phyloP scores from a whole-genome alignment of 805 yeast genomes.

The Cephaloascus fragrans region DNA sequence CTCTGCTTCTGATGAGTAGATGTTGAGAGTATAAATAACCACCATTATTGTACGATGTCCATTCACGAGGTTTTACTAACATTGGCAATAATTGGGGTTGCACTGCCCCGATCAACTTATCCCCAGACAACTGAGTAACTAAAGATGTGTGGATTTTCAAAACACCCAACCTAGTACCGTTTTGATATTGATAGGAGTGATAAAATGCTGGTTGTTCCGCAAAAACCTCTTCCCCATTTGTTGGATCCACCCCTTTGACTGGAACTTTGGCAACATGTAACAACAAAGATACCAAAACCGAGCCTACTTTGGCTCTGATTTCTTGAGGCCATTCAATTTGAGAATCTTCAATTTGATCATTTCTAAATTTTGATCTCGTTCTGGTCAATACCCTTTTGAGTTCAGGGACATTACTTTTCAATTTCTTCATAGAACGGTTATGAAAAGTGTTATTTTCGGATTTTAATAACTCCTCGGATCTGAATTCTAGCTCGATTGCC shows the following conservation, averaged over 20 bases:
- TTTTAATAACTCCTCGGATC: constrained; percentile 54
- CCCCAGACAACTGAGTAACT: constrained; percentile 57
- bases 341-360: constrained; percentile 19
- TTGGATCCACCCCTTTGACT: constrained; percentile 75
- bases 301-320: constrained; percentile 66
- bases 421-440: constrained; percentile 25
- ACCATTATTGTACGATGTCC: constrained; percentile 78
- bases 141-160: constrained; percentile 66
- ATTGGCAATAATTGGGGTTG: constrained; percentile 89
- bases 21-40: constrained; percentile 68
- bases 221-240: constrained; percentile 51
- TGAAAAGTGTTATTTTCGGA: constrained; percentile 43
- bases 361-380: constrained; percentile 18
- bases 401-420: constrained; percentile 35
- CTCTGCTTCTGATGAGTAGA: constrained; percentile 64
- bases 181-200: constrained; percentile 75
- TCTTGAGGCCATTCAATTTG: constrained; percentile 40
- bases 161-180: constrained; percentile 76
- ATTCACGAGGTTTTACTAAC: constrained; percentile 83
- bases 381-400: constrained; percentile 20
- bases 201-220: constrained; percentile 86
- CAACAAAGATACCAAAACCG: constrained; percentile 63
- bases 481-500: constrained; percentile 78
- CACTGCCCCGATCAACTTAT: constrained; percentile 50
- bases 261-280: constrained; percentile 76